Conservation (phyloP, 257 asterid species). For the Lycium ferocissimum region DNA sequence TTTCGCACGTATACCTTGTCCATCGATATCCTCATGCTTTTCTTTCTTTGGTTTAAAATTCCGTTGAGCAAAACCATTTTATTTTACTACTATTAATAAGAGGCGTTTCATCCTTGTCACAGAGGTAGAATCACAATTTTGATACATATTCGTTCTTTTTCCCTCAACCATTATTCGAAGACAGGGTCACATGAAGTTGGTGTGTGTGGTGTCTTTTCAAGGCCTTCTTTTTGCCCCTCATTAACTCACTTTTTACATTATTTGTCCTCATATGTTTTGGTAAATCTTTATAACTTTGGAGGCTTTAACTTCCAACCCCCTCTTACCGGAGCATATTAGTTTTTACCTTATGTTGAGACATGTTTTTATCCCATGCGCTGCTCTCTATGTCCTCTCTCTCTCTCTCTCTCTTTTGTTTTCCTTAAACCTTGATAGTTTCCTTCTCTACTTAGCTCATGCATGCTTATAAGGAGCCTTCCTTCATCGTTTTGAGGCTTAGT, state of each 20-base stretch:
- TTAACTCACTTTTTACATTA: background rate
- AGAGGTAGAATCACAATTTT: background rate
- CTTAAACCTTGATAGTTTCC: background rate
- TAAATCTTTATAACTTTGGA: background rate
- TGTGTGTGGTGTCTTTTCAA: background rate
- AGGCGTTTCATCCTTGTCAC: background rate
- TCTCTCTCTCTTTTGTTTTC: background rate
- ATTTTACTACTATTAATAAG: background rate
- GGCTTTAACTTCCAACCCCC: background rate
- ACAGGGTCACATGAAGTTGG: background rate
- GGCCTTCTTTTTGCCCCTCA: background rate
- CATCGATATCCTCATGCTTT: background rate
- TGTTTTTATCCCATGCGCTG: background rate
- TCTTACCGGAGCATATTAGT: background rate
- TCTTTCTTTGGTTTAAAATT: constrained; percentile 15
- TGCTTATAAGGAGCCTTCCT: constrained; percentile 21
- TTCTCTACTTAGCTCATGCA: background rate
- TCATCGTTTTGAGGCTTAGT: background rate
- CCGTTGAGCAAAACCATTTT: background rate
- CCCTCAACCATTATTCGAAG: background rate
- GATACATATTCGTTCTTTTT: background rate
- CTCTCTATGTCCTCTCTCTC: background rate
- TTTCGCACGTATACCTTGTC: background rate
- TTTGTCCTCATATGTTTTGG: background rate
- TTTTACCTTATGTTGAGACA: background rate